Conservation (phyloP, 805 yeast genomes). For the Ogataea nitratoaversa region DNA sequence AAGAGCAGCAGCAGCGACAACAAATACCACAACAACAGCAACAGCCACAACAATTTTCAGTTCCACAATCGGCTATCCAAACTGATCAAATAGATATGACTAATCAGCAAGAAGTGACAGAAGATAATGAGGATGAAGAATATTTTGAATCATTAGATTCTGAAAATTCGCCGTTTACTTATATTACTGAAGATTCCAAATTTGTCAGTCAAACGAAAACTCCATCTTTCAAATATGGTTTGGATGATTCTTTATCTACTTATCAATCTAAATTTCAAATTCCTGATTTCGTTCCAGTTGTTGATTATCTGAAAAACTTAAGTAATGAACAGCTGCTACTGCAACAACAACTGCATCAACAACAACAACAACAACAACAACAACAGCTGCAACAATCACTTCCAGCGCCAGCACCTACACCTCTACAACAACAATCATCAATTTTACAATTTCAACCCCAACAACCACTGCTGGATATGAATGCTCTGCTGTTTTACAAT, state of each 20-base stretch:
- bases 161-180: constrained; percentile 21
- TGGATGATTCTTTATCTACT: no score
- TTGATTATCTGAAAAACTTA: no score
- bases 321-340: no score
- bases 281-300: no score
- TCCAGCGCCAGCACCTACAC: no score
- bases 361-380: background rate
- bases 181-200: constrained; percentile 1
- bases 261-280: no score
- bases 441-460: background rate
- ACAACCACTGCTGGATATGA: background rate
- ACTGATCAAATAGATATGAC: no score
- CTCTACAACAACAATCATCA: background rate
- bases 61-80: no score
- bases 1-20: background rate
- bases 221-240: no score
- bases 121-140: constrained; percentile 18
- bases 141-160: constrained; percentile 21
- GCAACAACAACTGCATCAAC: constrained; percentile 1
- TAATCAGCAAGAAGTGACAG: no score
- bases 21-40: background rate
- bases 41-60: no score
- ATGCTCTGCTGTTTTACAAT: background rate
- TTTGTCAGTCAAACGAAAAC: background rate
- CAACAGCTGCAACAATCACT: background rate